A percentile compares a stretch with the other conserved stretches of the same genome.
Conservation (phyloP, 495 filamentous ascomycete species). For the Penicillium steckii region DNA sequence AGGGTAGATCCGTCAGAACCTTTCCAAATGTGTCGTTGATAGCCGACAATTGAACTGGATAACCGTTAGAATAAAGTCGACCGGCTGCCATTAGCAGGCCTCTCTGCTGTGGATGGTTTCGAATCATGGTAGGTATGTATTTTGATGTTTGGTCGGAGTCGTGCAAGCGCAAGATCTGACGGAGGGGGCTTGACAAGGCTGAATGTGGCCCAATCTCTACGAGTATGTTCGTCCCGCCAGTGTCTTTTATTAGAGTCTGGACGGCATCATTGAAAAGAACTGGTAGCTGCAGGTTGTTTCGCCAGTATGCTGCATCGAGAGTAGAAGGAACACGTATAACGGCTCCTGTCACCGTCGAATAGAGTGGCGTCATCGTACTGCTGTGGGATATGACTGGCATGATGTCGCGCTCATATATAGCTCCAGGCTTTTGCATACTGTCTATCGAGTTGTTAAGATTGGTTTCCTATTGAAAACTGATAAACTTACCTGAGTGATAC, state of each 20-base stretch:
- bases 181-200: conserved; percentile 57
- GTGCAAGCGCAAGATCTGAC: conserved; percentile 45
- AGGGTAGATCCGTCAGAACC: conserved; percentile 40
- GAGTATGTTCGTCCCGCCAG: conserved; percentile 20
- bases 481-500: conserved; percentile 48
- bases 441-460: neutral
- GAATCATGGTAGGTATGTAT: conserved; percentile 35
- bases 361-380: too few relatives aligned
- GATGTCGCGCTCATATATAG: too few relatives aligned
- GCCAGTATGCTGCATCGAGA: conserved; percentile 42
- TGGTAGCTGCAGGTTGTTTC: conserved; percentile 23
- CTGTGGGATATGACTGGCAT: neutral
- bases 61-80: conserved; percentile 23
- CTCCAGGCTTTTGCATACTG: too few relatives aligned
- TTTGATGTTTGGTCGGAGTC: neutral
- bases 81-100: conserved; percentile 8
- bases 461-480: neutral
- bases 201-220: conserved; percentile 65
- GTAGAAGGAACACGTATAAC: conserved; percentile 1
- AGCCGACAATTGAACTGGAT: conserved; percentile 23
- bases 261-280: conserved; percentile 20
- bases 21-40: conserved; percentile 20
- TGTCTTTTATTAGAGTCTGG: neutral
- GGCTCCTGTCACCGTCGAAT: too few relatives aligned
- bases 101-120: too few relatives aligned